Base-by-base conservation (phyloP, 2,329 filamentous ascomycete genomes). In the Hypoxylon sp. region DNA sequence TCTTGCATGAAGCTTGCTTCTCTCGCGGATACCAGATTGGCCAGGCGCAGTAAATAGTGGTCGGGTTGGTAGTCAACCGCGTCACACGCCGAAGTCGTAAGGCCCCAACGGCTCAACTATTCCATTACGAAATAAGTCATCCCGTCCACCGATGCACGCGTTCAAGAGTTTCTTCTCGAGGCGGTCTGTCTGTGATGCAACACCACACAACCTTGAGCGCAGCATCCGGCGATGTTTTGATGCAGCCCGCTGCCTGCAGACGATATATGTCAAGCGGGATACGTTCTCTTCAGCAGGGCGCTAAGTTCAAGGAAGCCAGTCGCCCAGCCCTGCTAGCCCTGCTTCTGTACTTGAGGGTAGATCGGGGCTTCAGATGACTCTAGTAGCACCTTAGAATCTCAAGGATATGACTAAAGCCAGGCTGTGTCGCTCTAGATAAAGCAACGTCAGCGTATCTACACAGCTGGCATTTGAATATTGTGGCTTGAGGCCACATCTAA, bases 1-100 rank as follows among this genome's bases (percentile, higher is more conserved):
- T 55, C 66, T 34, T 57, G 66, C 66, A 68, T 65, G 48, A 52
- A 53, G 53, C 66, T 38, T 62, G 23, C 55, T 41, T 32, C 45
- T 32, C 32, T 21, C 48, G 30, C 57, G 32, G 19, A 14, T 55
- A 36, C 36, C 45, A 58, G 62, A 62, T 65, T 68, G 66, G 66
- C 52, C 23, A 41, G 55, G 41, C 11, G 49, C 43, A 32, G 46
- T 10, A 36, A 53, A 28, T 21, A 21, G 46, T 34, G 11, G 59
- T 21, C 38, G 38, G 38, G 17, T n/a, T 43, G 38, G 7, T 19
- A 21, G 38, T 17, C 17, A 21, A 43, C 38, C 17, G 38, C 17
- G 38, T 21, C 38, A 43, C 38, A 43, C 38, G 38, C n/a, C 17
- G 28, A 9, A 17, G 17, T 43, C 38, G 38, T 43, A 21, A 43